phyloP scores from a whole-genome alignment of 305 asterid genomes.

The Fraxinus paxiana region DNA sequence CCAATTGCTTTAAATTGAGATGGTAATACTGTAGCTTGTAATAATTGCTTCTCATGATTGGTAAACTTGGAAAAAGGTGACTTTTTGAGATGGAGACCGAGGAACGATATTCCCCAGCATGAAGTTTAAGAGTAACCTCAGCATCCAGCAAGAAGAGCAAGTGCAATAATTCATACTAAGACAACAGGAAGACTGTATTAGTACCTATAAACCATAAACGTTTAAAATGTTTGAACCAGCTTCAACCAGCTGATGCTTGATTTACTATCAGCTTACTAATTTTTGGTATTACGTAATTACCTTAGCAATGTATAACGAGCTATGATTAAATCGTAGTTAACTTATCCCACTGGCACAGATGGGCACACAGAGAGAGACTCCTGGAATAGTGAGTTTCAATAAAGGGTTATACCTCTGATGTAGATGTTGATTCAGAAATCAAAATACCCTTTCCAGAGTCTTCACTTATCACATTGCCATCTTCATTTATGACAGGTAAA shows the following conservation, averaged over 20 bases:
- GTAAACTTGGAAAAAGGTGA: background rate
- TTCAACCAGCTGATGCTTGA: background rate
- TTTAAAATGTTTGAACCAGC: background rate
- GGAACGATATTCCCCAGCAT: background rate
- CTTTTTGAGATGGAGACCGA: background rate
- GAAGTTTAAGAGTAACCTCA: background rate
- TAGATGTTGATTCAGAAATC: slow-evolving; percentile 51
- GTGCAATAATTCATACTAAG: background rate
- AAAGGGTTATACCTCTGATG: slow-evolving; percentile 63
- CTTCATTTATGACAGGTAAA: slow-evolving; percentile 76
- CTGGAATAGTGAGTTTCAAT: background rate
- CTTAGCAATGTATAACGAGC: background rate
- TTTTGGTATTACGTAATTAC: background rate
- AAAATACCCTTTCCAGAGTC: slow-evolving; percentile 58
- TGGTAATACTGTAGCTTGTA: background rate
- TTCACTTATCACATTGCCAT: slow-evolving; percentile 65
- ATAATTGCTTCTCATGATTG: background rate
- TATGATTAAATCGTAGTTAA: background rate
- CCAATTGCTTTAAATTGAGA: background rate
- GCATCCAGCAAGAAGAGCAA: background rate
- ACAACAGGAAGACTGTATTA: background rate
- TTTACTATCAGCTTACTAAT: background rate
- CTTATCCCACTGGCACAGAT: background rate
- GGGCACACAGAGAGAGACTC: background rate
- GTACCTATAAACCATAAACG: background rate